These are phyloP conservation scores for Boletus vinaceobasis DNA, from an alignment of 768 basidiomycete species.

Conservation along the genomic window DNA sequence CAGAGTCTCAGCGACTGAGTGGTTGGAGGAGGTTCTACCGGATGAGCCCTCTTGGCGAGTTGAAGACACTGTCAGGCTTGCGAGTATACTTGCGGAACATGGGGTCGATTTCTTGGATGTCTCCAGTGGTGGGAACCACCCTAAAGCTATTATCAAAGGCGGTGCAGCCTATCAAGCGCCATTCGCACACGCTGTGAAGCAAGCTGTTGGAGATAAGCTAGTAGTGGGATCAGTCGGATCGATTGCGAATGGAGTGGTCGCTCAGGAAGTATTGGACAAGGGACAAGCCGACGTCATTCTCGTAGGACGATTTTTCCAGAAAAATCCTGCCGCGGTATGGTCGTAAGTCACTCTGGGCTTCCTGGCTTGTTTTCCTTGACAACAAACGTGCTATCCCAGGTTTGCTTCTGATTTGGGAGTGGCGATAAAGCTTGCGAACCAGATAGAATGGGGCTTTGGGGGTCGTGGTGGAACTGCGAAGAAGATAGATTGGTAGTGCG, in stretches of 20 bases:
- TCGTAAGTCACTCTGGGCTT: constrained; percentile 17
- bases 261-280: constrained; percentile 42
- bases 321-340: constrained; percentile 52
- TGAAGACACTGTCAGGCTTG: constrained; percentile 64
- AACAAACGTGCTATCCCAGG: not conserved
- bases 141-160: constrained; percentile 30
- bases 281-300: constrained; percentile 46
- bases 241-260: constrained; percentile 37
- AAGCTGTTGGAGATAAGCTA: constrained; percentile 41
- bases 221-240: constrained; percentile 26
- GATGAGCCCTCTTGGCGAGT: constrained; percentile 64
- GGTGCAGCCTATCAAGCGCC: constrained; percentile 50
- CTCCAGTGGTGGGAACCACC: constrained; percentile 58
- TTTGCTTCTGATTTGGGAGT: constrained; percentile 59
- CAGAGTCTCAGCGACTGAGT: constrained; percentile 68
- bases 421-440: constrained; percentile 42
- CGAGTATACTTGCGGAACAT: constrained; percentile 53
- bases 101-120: constrained; percentile 79
- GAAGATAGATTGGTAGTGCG: constrained; percentile 14
- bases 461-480: constrained; percentile 31
- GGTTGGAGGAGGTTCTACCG: constrained; percentile 57
- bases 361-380: not conserved
- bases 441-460: constrained; percentile 54
- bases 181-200: constrained; percentile 52
- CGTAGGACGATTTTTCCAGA: constrained; percentile 55